Percentiles rank a stretch among this genome's conserved stretches.
Conservation (phyloP, 495 filamentous ascomycete genomes). For the Tirmania nivea region DNA sequence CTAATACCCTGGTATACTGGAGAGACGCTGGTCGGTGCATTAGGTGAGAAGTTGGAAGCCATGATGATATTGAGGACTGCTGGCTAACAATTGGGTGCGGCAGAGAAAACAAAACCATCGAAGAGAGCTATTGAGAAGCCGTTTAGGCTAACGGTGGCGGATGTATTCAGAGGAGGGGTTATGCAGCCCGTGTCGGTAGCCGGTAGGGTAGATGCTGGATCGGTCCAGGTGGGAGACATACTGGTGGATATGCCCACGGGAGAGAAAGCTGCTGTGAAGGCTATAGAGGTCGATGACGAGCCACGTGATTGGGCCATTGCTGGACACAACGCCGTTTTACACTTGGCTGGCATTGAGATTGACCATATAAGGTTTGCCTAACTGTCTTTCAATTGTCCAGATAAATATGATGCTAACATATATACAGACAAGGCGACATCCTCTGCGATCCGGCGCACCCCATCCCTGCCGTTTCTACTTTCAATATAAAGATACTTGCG, state of each 20-base stretch:
- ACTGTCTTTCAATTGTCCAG: not conserved
- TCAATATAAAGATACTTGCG: slow-evolving; percentile 64
- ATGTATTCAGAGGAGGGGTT: slow-evolving; percentile 53
- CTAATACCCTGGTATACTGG: slow-evolving; percentile 51
- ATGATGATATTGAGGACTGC: too few relatives aligned
- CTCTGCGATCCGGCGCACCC: slow-evolving; percentile 48
- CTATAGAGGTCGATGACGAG: slow-evolving; percentile 49
- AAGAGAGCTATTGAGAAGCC: slow-evolving; percentile 54
- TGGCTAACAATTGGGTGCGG: not conserved
- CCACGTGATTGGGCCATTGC: slow-evolving; percentile 80
- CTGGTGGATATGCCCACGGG: slow-evolving; percentile 58
- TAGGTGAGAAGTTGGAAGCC: slow-evolving; percentile 20
- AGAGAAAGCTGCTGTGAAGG: slow-evolving; percentile 58
- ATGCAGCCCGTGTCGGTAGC: slow-evolving; percentile 56
- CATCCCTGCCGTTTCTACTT: slow-evolving; percentile 42
- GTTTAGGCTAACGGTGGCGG: slow-evolving; percentile 48
- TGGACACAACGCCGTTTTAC: slow-evolving; percentile 66
- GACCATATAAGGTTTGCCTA: slow-evolving; percentile 39
- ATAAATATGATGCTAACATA: slow-evolving; percentile 3
- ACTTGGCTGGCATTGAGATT: slow-evolving; percentile 68
- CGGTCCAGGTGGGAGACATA: slow-evolving; percentile 59
- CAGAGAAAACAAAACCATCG: slow-evolving; percentile 51
- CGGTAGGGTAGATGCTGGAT: slow-evolving; percentile 70
- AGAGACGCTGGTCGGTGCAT: slow-evolving; percentile 53
- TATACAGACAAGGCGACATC: slow-evolving; percentile 44